Conservation (phyloP, 2,329 filamentous ascomycete genomes). For the Colletotrichum plurivorum region DNA sequence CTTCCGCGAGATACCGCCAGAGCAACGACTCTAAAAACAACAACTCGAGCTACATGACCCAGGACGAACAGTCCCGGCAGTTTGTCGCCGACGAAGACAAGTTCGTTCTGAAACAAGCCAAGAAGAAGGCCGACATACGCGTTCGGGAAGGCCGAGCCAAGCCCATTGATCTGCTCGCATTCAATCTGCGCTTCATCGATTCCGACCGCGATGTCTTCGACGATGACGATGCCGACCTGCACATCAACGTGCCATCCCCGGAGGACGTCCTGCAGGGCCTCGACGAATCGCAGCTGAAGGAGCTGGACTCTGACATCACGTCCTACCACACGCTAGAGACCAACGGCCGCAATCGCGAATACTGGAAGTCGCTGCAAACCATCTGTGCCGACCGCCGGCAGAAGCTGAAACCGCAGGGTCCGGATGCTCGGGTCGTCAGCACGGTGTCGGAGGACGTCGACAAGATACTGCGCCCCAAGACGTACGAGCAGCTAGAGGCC, state of each 20-base stretch:
- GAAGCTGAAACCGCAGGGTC: conserved; percentile 72
- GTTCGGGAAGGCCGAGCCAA: conserved; percentile 92
- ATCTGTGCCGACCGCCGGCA: conserved; percentile 84
- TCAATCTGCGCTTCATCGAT: conserved; percentile 91
- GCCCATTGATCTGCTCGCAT: conserved; percentile 93
- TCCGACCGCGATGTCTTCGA: conserved; percentile 87
- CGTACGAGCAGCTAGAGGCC: conserved; percentile 85
- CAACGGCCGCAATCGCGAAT: conserved; percentile 83
- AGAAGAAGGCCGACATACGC: conserved; percentile 97
- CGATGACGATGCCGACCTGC: conserved; percentile 81
- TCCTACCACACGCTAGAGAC: conserved; percentile 87
- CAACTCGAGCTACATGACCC: conserved; percentile 68
- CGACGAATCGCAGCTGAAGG: conserved; percentile 74
- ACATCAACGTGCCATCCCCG: conserved; percentile 84
- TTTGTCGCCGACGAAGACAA: conserved; percentile 97
- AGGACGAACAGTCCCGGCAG: conserved; percentile 82
- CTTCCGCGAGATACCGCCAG: conserved; percentile 46
- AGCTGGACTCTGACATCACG: conserved; percentile 85
- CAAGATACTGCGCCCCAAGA: conserved; percentile 86
- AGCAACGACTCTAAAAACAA: conserved; percentile 43
- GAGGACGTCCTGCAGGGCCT: conserved; percentile 84
- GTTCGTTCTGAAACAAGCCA: conserved; percentile 96
- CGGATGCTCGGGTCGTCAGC: conserved; percentile 81
- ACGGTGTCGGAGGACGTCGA: conserved; percentile 92
- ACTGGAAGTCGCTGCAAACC: conserved; percentile 91